phyloP scores from a whole-genome alignment of 2,329 filamentous ascomycete species.

The Epichloe brachyelytri region DNA sequence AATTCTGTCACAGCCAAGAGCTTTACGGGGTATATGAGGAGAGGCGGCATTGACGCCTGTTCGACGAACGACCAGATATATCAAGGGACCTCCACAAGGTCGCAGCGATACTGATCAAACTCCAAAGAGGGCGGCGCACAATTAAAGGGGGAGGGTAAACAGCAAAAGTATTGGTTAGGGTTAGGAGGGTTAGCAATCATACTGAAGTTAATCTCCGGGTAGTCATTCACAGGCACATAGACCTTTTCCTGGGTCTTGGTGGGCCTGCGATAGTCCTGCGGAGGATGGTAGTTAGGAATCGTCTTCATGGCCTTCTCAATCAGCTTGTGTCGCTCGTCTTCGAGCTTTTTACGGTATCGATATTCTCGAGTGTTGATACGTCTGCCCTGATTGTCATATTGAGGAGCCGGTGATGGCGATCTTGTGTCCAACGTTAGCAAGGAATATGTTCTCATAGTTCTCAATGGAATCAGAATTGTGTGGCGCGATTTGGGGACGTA shows the following conservation, averaged over 20 bases:
- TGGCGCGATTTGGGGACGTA: slow-evolving; percentile 32
- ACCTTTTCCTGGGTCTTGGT: slow-evolving; percentile 99
- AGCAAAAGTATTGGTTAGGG: slow-evolving; percentile 46
- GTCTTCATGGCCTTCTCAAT: slow-evolving; percentile 99
- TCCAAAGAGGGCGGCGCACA: slow-evolving; percentile 20
- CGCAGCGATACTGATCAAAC: slow-evolving; percentile 29
- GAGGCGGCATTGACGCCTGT: background rate
- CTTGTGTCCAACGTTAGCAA: slow-evolving; percentile 38
- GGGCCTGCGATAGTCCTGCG: slow-evolving; percentile 93
- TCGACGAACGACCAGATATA: slow-evolving; percentile 22
- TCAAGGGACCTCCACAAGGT: slow-evolving; percentile 19
- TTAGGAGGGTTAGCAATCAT: slow-evolving; percentile 98
- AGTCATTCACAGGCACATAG: slow-evolving; percentile 99
- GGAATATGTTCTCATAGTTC: background rate
- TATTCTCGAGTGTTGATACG: slow-evolving; percentile 99
- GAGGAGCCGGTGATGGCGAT: slow-evolving; percentile 87
- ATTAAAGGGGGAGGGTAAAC: slow-evolving; percentile 19
- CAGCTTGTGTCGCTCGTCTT: slow-evolving; percentile 97
- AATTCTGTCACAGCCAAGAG: slow-evolving; percentile 13
- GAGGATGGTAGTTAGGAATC: slow-evolving; percentile 98
- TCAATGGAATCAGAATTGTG: background rate
- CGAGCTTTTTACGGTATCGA: slow-evolving; percentile 92
- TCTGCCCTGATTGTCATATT: slow-evolving; percentile 98
- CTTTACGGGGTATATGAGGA: slow-evolving; percentile 11
- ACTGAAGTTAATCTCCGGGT: slow-evolving; percentile 99